Evolutionary conservation across 2,329 filamentous ascomycete species (phyloP).

Genomic region (Verticillium dahliae): DNA sequence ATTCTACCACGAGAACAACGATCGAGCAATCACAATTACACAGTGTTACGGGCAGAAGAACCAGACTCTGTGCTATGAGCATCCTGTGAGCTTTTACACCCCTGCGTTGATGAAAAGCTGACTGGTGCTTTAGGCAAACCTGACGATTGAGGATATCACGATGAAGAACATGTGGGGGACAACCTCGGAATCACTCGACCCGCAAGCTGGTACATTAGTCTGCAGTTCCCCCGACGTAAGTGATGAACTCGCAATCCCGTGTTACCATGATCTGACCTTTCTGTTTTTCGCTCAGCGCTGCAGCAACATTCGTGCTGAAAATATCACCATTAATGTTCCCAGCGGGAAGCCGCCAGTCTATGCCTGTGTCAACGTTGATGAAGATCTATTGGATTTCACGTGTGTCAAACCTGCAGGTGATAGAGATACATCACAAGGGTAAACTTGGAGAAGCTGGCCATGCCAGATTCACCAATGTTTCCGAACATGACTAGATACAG

Average conservation of each 20-base stretch:
- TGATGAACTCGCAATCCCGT: background rate
- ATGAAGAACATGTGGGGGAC: slow-evolving; percentile 11
- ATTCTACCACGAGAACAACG: slow-evolving; percentile 54
- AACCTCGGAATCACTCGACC: slow-evolving; percentile 8
- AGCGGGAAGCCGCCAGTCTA: slow-evolving; percentile 8
- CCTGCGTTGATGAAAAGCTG: background rate
- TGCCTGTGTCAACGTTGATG: slow-evolving; percentile 9
- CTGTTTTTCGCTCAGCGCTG: slow-evolving; percentile 1
- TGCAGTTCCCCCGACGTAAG: slow-evolving; percentile 9
- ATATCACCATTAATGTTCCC: slow-evolving; percentile 7
- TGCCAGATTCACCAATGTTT: too few relatives aligned
- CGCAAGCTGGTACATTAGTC: slow-evolving; percentile 9
- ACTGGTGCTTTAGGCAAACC: background rate
- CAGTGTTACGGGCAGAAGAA: slow-evolving; percentile 14
- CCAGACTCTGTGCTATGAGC: slow-evolving; percentile 24
- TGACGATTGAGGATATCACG: slow-evolving; percentile 9
- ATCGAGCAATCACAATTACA: slow-evolving; percentile 28
- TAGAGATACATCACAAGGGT: background rate
- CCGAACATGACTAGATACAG: too few relatives aligned
- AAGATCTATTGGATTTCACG: slow-evolving; percentile 6
- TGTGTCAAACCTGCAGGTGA: background rate
- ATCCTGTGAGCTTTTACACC: slow-evolving; percentile 10
- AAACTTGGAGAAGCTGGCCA: background rate
- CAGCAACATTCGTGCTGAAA: slow-evolving; percentile 9
- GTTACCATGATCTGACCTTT: too few relatives aligned